Base-by-base conservation (phyloP, 805 yeast genomes). In the Pichia scutulata region DNA sequence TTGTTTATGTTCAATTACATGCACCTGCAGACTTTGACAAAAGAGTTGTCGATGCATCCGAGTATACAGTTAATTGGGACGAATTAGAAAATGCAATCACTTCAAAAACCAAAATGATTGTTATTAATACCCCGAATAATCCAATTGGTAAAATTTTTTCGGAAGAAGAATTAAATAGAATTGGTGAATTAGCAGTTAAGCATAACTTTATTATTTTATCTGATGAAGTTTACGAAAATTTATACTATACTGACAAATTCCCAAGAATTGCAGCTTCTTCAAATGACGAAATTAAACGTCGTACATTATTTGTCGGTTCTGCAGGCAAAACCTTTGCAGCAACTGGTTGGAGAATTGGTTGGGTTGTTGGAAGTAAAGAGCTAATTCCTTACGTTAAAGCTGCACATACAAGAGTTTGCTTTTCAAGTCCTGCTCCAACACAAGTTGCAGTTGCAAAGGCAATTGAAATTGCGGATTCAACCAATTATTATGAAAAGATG, bases 261-360 rank as follows among this genome's bases (percentile, higher is more conserved):
- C 83, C 92, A 7, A 78, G 98, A 62, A 84, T 93, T 44, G 95
- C 97, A 2, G 80, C 88, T 2, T 70, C 92, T 49, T 41, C 51
- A 6, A 73, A 82, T 6, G 90, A 92, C 6, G 96, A 89, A 60
- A 77, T 89, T 52, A 83, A 78, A 25, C 79, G 80, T 51, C 73
- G 89, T 61, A 88, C 97, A 0, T 70, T 93, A 50, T 84, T 97
- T 3, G 95, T 93, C 22, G 98, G 98, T 1, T 88, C 97, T 26
- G 99, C 97, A 7, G 99, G 99, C 55, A 93, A 93, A 68, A 82
- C 96, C 0, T 93, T 93, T 71, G 96, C 97, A n/a, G 96, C 96
- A 42, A 93, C 99, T 13, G 99, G 99, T 48, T 93, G 98, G 97
- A 83, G 99, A 73, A 79, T 93, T 48, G 99, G 99, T 49, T 93